Evolutionary conservation across 495 filamentous ascomycete species (phyloP), one percentile per base, ranked within the genome.

Genomic region (Penicillium cataractarum): DNA sequence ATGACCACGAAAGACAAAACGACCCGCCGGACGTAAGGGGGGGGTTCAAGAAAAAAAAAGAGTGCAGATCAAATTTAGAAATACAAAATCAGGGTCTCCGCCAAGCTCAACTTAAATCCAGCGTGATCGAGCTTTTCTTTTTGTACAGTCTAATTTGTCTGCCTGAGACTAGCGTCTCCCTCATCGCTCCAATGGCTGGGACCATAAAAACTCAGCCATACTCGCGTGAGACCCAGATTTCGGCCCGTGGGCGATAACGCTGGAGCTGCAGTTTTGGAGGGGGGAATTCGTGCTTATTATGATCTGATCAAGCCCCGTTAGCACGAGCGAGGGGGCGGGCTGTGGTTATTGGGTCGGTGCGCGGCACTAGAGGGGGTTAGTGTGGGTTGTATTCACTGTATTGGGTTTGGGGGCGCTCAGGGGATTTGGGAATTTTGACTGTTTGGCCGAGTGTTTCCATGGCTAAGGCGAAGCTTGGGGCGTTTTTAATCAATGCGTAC

Each of bases 301-400:
- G 51, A 35, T 54, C 51, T 54, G 51, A 54, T 54, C 51, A 54
- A 33, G 51, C 27, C 51, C 4, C 51, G n/a, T 33, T 33, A 19
- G 51, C 51, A 54, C 31, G 51, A 21, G n/a, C 9, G 17, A 54
- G 51, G 35, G n/a, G 15, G 31, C 10, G 31, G 51, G 13, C n/a
- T 35, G 0, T 8, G 17, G 17, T 9, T 17, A 54, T 35, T 54
- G 49, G 51, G 8, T 15, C 13, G 15, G n/a, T 24, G 26, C n/a
- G 6, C 29, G 4, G 51, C 51, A n/a, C 51, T 54, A 54, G 51
- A 35, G 9, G 15, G n/a, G 9, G 29, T 29, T 54, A 32, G 31
- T 35, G 31, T 32, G 51, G 24, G n/a, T 32, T 29, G 24, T n/a
- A n/a, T n/a, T n/a, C n/a, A n/a, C 4, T 21, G 13, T 15, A 50